These are phyloP conservation scores for Leptographium wingfieldii DNA, from an alignment of 2,329 filamentous ascomycete species.

Conservation along the genomic window DNA sequence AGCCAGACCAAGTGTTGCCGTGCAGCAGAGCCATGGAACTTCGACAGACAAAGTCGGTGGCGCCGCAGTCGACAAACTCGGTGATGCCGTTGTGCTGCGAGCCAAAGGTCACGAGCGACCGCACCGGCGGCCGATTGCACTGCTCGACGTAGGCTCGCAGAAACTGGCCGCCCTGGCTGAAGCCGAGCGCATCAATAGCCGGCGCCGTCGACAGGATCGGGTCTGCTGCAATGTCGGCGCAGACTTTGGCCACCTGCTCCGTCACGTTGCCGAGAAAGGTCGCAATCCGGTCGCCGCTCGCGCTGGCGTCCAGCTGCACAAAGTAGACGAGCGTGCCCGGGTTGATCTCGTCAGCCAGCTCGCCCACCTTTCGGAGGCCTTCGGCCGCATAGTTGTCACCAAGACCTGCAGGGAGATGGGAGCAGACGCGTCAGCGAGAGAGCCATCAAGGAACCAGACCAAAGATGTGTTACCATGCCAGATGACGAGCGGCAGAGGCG, in stretches of 20 bases:
- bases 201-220: conserved; percentile 71
- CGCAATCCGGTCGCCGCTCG: conserved; percentile 60
- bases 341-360: conserved; percentile 59
- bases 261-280: conserved; percentile 90
- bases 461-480: conserved; percentile 55
- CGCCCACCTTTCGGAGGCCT: conserved; percentile 57
- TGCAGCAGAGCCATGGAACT: conserved; percentile 66
- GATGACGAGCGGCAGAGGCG: conserved; percentile 79
- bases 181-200: conserved; percentile 81
- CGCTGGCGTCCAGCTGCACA: conserved; percentile 56
- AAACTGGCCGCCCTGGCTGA: conserved; percentile 93
- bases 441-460: neutral
- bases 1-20: conserved; percentile 65
- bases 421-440: neutral
- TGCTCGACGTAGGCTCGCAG: conserved; percentile 82
- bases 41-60: conserved; percentile 67
- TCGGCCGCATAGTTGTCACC: conserved; percentile 65
- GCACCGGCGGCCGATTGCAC: conserved; percentile 65
- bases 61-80: conserved; percentile 62
- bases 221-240: conserved; percentile 60
- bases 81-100: conserved; percentile 87
- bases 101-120: conserved; percentile 76
- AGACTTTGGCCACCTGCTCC: conserved; percentile 62
- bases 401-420: conserved; percentile 24
- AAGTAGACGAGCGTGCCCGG: conserved; percentile 78